Percentiles rank a stretch among this genome's conserved stretches.
phyloP scores from a whole-genome alignment of 176 grass and related monocot species.

The Oryza glaberrima region DNA sequence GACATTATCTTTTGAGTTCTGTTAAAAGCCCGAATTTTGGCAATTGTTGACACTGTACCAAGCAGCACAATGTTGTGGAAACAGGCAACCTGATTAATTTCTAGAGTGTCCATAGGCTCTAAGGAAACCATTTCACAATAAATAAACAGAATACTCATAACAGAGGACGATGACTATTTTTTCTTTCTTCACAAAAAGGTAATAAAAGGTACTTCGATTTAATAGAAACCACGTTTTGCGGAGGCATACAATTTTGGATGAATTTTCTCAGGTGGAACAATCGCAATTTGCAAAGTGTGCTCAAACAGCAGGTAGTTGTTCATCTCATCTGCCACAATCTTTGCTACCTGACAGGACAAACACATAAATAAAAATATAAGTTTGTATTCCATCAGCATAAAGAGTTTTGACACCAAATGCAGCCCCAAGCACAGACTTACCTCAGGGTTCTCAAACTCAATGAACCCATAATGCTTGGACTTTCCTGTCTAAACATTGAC shows the following conservation, averaged over 20 bases:
- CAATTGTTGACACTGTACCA: background rate
- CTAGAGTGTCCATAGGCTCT: background rate
- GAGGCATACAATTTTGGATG: conserved; percentile 78
- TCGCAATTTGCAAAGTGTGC: conserved; percentile 71
- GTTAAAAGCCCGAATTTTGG: background rate
- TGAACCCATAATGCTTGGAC: conserved; percentile 92
- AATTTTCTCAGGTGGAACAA: conserved; percentile 67
- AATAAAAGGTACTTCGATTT: background rate
- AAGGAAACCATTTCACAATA: background rate
- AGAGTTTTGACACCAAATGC: background rate
- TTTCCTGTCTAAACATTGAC: conserved; percentile 74
- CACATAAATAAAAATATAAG: conserved; percentile 1
- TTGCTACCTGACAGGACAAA: conserved; percentile 63
- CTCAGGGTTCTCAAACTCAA: conserved; percentile 90
- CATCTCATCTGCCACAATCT: conserved; percentile 88
- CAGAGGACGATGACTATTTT: background rate
- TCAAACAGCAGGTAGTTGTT: conserved; percentile 94
- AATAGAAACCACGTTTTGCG: conserved; percentile 1
- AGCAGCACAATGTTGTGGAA: background rate
- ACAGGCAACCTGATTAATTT: background rate
- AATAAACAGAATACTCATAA: background rate
- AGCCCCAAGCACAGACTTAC: conserved; percentile 39
- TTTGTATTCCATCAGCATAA: conserved; percentile 3
- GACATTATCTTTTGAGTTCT: background rate
- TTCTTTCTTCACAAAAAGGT: background rate